Evolutionary conservation across 129 eudicot genomes (phyloP).

Genomic region (Logfia minima): DNA sequence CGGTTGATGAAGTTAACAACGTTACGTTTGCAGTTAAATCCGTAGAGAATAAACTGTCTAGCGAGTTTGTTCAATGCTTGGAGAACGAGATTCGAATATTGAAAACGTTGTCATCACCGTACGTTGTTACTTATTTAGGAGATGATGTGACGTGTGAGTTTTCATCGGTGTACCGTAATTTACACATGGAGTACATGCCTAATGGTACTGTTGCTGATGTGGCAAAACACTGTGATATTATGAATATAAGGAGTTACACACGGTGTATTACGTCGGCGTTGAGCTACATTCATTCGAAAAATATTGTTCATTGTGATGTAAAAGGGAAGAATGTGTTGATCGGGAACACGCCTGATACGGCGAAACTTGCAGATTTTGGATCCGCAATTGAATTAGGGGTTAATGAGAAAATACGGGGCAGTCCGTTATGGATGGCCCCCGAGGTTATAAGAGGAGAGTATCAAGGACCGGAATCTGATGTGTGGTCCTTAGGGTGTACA

Average conservation of each 20-base stretch:
- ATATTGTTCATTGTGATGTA: slow-evolving; percentile 79
- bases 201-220: slow-evolving; percentile 60
- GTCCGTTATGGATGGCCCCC: slow-evolving; percentile 91
- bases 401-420: slow-evolving; percentile 46
- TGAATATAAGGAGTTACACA: slow-evolving; percentile 25
- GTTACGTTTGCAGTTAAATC: slow-evolving; percentile 67
- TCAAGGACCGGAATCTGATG: slow-evolving; percentile 74
- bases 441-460: slow-evolving; percentile 72
- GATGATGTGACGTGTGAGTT: slow-evolving; percentile 48
- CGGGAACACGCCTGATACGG: slow-evolving; percentile 37
- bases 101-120: slow-evolving; percentile 52
- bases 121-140: slow-evolving; percentile 55
- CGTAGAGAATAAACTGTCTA: slow-evolving; percentile 6
- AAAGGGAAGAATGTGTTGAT: slow-evolving; percentile 62
- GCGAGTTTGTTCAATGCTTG: slow-evolving; percentile 29
- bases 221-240: slow-evolving; percentile 9
- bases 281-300: slow-evolving; percentile 46
- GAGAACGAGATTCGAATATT: slow-evolving; percentile 65
- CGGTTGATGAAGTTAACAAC: slow-evolving; percentile 34
- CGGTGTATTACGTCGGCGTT: slow-evolving; percentile 59
- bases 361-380: slow-evolving; percentile 75
- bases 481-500: slow-evolving; percentile 84
- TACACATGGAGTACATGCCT: slow-evolving; percentile 73
- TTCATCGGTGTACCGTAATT: slow-evolving; percentile 40
- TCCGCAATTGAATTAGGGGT: slow-evolving; percentile 40